Percentiles rank a stretch among this genome's conserved stretches.
Conservation (phyloP, 495 filamentous ascomycete genomes). For the Tuber borchii region DNA sequence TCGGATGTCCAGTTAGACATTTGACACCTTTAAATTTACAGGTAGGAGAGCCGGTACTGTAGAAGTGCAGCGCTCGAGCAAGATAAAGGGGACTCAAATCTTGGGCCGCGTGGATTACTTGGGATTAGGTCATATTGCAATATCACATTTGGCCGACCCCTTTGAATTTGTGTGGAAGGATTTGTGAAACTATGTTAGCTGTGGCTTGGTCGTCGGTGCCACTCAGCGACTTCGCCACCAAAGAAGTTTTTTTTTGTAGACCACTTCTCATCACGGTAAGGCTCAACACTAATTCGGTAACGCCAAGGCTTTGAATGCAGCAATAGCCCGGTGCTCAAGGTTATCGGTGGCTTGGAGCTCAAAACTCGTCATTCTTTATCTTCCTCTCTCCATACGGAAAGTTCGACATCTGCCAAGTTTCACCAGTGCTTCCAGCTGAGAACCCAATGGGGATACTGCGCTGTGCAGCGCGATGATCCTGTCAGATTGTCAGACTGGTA, state of each 20-base stretch:
- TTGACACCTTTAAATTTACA: not conserved
- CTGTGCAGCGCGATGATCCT: not conserved
- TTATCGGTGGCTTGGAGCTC: not conserved
- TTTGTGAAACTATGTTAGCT: not conserved
- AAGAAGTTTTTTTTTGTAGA: too few relatives aligned
- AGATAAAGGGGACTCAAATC: not conserved
- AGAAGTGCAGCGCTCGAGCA: not conserved
- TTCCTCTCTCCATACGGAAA: not conserved
- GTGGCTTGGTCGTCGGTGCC: not conserved
- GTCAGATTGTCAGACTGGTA: not conserved
- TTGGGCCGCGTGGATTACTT: not conserved
- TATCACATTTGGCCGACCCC: not conserved
- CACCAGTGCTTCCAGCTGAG: not conserved
- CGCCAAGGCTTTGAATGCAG: not conserved
- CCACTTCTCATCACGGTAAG: not conserved
- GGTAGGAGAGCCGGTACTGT: not conserved
- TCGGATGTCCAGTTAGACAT: not conserved
- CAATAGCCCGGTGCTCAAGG: not conserved
- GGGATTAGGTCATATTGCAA: not conserved
- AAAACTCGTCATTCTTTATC: not conserved
- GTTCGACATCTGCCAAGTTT: not conserved
- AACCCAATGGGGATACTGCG: not conserved
- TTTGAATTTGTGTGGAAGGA: not conserved
- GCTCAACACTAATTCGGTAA: not conserved
- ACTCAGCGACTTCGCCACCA: not conserved